Evolutionary conservation across 179 eudicot genomes (phyloP), one percentile per base, ranked within the genome.

Genomic region (Patellifolia procumbens): DNA sequence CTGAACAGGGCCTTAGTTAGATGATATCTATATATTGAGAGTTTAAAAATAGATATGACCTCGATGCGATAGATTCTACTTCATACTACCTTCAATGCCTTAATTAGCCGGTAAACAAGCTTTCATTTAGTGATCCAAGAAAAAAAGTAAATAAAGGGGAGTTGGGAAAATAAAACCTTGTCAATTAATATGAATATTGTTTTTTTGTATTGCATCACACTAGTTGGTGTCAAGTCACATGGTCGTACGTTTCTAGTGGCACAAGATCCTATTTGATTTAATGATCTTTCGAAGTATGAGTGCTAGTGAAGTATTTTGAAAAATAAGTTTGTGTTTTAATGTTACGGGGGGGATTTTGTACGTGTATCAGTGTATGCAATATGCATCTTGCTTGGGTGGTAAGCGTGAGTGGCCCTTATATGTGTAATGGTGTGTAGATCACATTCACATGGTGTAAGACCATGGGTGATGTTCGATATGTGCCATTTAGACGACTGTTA

Each of bases 211-310:
- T 24, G 7, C 26, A 24, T 58, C 3, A 28, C 34, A 58, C 62
- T 58, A 29, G 51, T 37, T 66, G 52, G 32, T n/a, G 11, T 39
- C 2, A 26, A 46, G 1, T 10, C 35, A 68, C 55, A 26, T 63
- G 68, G 45, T 68, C 22, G 37, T 42, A 17, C 19, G 22, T 13
- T 67, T 17, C 53, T 42, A 67, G 52, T 24, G 72, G 72, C 72
- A 68, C 72, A 68, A 2, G 72, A 68, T 68, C 56, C 72, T 68
- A 68, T 45, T 26, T 1, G n/a, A 68, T 26, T 67, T 68, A 46
- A 45, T 46, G 31, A 45, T 8, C 12, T 10, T n/a, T 46, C 15
- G 22, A 2, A 15, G 19, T 17, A 20, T 17, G 20, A 51, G 19
- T 51, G 17, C 16, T 49, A 15, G 55, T 19, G 55, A 20, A 51